Evolutionary conservation across 1,139 yeast genomes (phyloP), one percentile per base, ranked within the genome.

Genomic region (Sugiyamaella castrensis): DNA sequence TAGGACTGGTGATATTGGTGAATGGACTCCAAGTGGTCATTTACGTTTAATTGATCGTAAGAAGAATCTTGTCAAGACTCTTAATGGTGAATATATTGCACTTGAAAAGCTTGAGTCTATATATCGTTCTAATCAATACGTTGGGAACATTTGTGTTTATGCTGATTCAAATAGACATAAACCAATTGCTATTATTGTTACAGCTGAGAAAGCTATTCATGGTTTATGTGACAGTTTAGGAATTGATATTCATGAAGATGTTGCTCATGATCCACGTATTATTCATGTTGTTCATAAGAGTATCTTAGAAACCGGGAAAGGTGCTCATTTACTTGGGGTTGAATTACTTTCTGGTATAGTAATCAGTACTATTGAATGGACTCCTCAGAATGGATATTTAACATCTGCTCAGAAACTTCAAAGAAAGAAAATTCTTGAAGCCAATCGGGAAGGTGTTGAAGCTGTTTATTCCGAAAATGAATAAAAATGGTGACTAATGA

Each of bases 21-120:
- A 88, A 73, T 89, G 96, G 95, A 79, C 92, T 40, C 57, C 81
- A 24, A 77, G 75, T 57, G 98, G 98, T 59, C 82, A 81, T 53
- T 74, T 94, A 64, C 81, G 77, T 64, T 76, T 94, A 57, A 86
- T 94, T 68, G 99, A 94, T 72, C 87, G 99, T 70, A 87, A 82
- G 75, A 94, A 94, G 82, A 94, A 94, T 69, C 76, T 94, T 69
- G 95, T 94, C 61, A 94, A 94, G 78, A 94, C 98, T 16, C 75
- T 81, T 64, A 91, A 92, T 65, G 99, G 99, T 71, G 98, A 94
- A 73, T 94, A 94, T 71, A 87, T 94, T 70, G 98, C 98, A 12
- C 77, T 94, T 61, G 99, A 94, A 72, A 91, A 88, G 71, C 74
- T 92, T 59, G 98, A 91, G 71, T 62, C 73, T 1, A 65, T 77